Evolutionary conservation across 2,329 filamentous ascomycete species (phyloP).

Genomic region (Sporothrix mexicana): DNA sequence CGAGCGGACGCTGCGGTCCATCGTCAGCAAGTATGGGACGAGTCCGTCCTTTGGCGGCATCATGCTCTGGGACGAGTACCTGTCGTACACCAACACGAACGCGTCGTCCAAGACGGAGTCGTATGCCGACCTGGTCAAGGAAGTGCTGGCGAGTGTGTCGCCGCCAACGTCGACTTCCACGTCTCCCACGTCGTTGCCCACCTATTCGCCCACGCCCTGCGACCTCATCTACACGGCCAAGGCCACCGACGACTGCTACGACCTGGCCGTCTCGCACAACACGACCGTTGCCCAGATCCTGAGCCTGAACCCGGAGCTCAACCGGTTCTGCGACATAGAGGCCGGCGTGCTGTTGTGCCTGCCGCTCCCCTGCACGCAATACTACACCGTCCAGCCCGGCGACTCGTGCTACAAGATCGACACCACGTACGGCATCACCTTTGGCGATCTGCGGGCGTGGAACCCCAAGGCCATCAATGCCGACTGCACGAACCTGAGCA

Average conservation of each 20-base stretch:
- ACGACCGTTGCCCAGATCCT: constrained; percentile 25
- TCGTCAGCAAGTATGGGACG: constrained; percentile 11
- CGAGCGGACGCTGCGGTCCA: background rate
- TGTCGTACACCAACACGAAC: constrained; percentile 35
- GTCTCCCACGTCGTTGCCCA: background rate
- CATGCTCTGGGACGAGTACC: constrained; percentile 44
- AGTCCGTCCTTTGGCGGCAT: constrained; percentile 43
- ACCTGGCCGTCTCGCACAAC: background rate
- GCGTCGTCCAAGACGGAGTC: constrained; percentile 9
- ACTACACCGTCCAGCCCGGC: background rate
- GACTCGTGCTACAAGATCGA: constrained; percentile 22
- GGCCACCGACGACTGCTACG: constrained; percentile 17
- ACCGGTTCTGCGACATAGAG: background rate
- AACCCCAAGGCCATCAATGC: constrained; percentile 2
- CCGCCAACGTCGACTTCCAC: background rate
- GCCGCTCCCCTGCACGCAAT: background rate
- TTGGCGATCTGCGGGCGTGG: background rate
- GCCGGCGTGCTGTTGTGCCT: background rate
- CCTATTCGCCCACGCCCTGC: background rate
- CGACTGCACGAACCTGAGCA: constrained; percentile 4
- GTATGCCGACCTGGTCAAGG: constrained; percentile 10
- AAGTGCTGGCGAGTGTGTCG: background rate
- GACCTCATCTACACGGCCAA: constrained; percentile 1
- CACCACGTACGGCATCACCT: background rate
- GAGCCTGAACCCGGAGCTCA: constrained; percentile 9